Evolutionary conservation across 139 green algal genomes (phyloP).

Genomic region (Chlamydomonas incerta): DNA sequence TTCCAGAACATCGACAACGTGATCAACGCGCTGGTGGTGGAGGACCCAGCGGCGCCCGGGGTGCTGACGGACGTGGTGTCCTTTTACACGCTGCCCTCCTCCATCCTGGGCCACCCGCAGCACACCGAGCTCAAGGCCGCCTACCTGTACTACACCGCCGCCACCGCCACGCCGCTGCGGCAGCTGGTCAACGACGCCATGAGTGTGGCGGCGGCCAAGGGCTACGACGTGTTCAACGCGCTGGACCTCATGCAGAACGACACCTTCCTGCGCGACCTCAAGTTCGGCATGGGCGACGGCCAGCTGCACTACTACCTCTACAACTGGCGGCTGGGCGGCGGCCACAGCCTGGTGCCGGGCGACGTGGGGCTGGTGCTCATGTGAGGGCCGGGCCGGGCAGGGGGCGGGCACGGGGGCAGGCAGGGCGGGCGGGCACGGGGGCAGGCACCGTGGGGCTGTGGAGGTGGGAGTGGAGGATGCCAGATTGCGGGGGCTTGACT

Average conservation of each 20-base stretch:
- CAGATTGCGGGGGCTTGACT: no score
- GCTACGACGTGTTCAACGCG: slow-evolving; percentile 98
- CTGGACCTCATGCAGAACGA: slow-evolving; percentile 92
- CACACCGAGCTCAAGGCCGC: slow-evolving; percentile 89
- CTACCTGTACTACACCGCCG: slow-evolving; percentile 96
- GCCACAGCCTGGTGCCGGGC: slow-evolving; percentile 59
- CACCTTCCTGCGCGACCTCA: slow-evolving; percentile 88
- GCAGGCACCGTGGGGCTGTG: no score
- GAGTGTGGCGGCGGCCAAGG: slow-evolving; percentile 77
- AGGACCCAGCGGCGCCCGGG: slow-evolving; percentile 61
- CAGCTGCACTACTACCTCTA: slow-evolving; percentile 98
- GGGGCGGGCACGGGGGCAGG: neutral
- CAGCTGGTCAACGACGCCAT: slow-evolving; percentile 89
- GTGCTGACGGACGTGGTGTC: slow-evolving; percentile 90
- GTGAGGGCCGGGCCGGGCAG: slow-evolving; percentile 48
- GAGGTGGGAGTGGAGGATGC: no score
- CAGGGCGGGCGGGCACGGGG: no score
- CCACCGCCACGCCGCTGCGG: slow-evolving; percentile 33
- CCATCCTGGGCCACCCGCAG: slow-evolving; percentile 88
- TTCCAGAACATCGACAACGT: slow-evolving; percentile 79
- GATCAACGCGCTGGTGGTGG: slow-evolving; percentile 92
- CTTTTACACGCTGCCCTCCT: slow-evolving; percentile 97
- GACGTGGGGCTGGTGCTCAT: slow-evolving; percentile 95
- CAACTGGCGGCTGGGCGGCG: slow-evolving; percentile 88
- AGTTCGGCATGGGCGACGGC: slow-evolving; percentile 98